Evolutionary conservation across 2,329 filamentous ascomycete species (phyloP).

Genomic region (Epichloe aotearoae): DNA sequence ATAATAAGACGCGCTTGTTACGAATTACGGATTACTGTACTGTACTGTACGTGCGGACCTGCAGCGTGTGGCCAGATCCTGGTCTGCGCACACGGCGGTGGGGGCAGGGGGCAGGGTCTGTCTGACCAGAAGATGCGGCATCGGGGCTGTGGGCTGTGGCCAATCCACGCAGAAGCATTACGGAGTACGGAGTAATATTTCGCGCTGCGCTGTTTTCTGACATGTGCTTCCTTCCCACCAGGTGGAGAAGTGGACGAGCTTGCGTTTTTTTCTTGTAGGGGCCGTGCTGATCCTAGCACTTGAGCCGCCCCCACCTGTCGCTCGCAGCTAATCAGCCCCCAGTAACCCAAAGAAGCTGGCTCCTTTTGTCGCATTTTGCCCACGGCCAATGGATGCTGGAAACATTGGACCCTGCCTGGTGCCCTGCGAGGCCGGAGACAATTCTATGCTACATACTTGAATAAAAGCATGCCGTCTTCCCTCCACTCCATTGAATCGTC

Average conservation of each 20-base stretch:
- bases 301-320: conserved; percentile 9
- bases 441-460: conserved; percentile 1
- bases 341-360: conserved; percentile 5
- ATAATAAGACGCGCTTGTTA: background rate
- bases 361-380: background rate
- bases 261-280: background rate
- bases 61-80: conserved; percentile 6
- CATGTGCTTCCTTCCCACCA: conserved; percentile 9
- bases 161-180: conserved; percentile 1
- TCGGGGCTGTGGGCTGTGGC: conserved; percentile 1
- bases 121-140: background rate
- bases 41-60: conserved; percentile 7
- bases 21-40: background rate
- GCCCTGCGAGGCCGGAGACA: conserved; percentile 3
- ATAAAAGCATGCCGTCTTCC: conserved; percentile 9
- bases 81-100: background rate
- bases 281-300: background rate
- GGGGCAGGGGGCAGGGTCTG: background rate
- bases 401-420: background rate
- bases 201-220: conserved; percentile 12
- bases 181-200: background rate
- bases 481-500: conserved; percentile 8
- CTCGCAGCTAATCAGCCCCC: conserved; percentile 5
- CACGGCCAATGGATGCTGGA: background rate
- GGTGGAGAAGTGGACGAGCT: background rate